phyloP scores from a whole-genome alignment of 768 basidiomycete species.

The Amylocystis lapponica region DNA sequence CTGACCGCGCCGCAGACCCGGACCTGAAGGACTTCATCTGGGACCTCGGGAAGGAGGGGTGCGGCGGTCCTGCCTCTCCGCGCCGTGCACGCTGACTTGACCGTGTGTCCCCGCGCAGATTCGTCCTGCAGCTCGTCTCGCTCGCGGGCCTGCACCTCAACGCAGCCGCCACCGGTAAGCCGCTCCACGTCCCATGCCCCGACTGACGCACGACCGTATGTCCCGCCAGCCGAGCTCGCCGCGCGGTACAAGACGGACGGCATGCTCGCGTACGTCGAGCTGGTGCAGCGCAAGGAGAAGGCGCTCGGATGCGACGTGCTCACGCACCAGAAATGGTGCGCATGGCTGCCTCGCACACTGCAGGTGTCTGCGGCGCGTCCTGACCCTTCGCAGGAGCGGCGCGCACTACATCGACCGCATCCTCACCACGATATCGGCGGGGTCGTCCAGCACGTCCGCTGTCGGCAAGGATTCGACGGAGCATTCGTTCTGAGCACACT shows the following conservation, averaged over 20 bases:
- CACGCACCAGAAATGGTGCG: slow-evolving; percentile 89
- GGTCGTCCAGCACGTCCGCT: slow-evolving; percentile 82
- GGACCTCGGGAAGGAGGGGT: slow-evolving; percentile 89
- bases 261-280: slow-evolving; percentile 89
- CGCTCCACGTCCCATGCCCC: not conserved
- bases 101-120: slow-evolving; percentile 38
- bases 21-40: slow-evolving; percentile 83
- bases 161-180: slow-evolving; percentile 68
- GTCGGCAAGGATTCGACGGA: slow-evolving; percentile 88
- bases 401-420: slow-evolving; percentile 90
- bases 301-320: slow-evolving; percentile 86
- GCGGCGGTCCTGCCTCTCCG: slow-evolving; percentile 12
- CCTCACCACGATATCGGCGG: slow-evolving; percentile 75
- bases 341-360: slow-evolving; percentile 1
- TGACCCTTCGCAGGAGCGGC: slow-evolving; percentile 57
- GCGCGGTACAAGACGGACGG: slow-evolving; percentile 78
- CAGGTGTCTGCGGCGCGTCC: not conserved
- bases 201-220: too few relatives aligned
- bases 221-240: slow-evolving; percentile 81
- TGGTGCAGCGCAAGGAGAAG: slow-evolving; percentile 84
- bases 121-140: slow-evolving; percentile 85
- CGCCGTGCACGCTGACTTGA: not conserved
- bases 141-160: slow-evolving; percentile 86
- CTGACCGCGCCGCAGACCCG: slow-evolving; percentile 40
- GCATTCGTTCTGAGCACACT: slow-evolving; percentile 67